Base-by-base conservation (phyloP, 108 stramenopile genomes). In the Stephanodiscus minutulus region DNA sequence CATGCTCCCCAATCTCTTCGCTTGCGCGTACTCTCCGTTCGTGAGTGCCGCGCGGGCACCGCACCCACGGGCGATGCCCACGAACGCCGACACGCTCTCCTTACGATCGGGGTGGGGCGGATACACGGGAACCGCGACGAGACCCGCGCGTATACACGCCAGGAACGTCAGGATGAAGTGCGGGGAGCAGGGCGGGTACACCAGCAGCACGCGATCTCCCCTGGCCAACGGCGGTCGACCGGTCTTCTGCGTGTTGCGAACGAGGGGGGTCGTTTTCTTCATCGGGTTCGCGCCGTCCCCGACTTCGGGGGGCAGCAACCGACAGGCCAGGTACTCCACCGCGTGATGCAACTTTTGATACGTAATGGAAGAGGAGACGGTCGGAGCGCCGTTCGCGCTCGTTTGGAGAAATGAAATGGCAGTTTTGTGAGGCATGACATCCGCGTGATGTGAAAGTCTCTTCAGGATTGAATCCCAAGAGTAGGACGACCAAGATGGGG, bases 121-220 rank as follows among this genome's bases (percentile, higher is more conserved):
- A 75, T 97, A 98, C 43, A 96, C 95, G 12, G 97, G 97, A 2
- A 98, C 97, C 0, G 96, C 96, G 18, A 97, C 86, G 27, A 96
- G 57, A 22, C 93, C 91, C 8, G 89, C 87, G 49, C 95, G 91
- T 59, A 98, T 81, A 78, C 98, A 98, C 5, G 98, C 98, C 22
- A 99, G 64, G 72, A 99, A 99, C 6, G 96, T 87, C 13, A 97
- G 69, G 47, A 96, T 91, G 66, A 98, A 99, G 33, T 98, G 92
- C 24, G 98, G 86, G 6, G 97, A 96, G 55, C 80, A 81, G 7
- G 98, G 98, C 22, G 96, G 91, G 72, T 98, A 99, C 22, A 98
- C 98, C 43, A 99, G 81, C 12, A 99, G 67, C 4, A 91, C 87
- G 18, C 93, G 76, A 82, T 93, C 92, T 21, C 93, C 95, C 43